Base-by-base conservation (phyloP, 1,139 yeast species). In the Geotrichum histeridarum region DNA sequence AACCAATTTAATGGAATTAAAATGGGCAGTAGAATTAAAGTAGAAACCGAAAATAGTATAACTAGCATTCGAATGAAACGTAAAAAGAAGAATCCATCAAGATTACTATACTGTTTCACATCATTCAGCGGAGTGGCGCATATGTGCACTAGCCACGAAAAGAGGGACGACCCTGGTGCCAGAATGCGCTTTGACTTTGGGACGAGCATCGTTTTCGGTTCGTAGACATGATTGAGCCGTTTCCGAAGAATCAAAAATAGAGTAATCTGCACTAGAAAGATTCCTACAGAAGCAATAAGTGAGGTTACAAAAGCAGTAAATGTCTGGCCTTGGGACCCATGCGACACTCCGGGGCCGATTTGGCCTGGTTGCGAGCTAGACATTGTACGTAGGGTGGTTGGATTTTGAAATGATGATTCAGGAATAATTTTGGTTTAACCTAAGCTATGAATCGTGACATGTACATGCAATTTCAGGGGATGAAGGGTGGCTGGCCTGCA, bases 11-110 rank as follows among this genome's bases (percentile, higher is more conserved):
- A 36, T 0, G 69, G 66, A 15, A 68, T 50, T 33, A 69, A 56
- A 1, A 64, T 44, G 0, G 70, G 65, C 6, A 64, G 42, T 30
- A 64, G 48, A 1, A 62, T 51, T 0, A 60, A 33, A 6, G 64
- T 61, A 18, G 63, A 47, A 1, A 46, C 50, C 0, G 54, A 51
- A 52, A 60, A 61, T 2, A 62, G 14, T 4, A 53, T 22, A n/a
- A 64, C 52, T 4, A 64, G 60, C 35, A 69, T 60, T 6, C 58
- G 36, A 15, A 67, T 38, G 50, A 63, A 69, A 8, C 73, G 53
- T 14, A 69, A 58, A 44, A 68, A 66, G 54, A 68, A 69, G 53
- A 66, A 69, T 1, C 69, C 72, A 46, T 69, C 72, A 8, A 67
- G 55, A 1, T 70, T 70, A 7, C 60, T 60, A 3, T 48, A 50